Base-by-base conservation (phyloP, 1,284 basidiomycete genomes). In the Microbotryomycetes sp. region DNA sequence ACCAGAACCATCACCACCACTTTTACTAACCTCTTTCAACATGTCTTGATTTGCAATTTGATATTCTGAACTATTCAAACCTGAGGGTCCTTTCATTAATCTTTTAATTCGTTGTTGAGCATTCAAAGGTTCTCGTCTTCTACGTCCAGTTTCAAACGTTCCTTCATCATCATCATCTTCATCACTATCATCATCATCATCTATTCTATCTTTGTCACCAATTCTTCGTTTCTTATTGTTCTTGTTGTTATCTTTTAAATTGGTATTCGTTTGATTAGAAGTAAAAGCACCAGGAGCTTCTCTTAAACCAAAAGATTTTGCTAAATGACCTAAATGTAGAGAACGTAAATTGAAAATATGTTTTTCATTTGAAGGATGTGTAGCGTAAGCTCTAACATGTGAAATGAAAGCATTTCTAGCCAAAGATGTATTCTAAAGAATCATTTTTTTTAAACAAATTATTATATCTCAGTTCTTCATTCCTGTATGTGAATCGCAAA, bases 371-470 rank as follows among this genome's bases (percentile, higher is more conserved):
- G 88, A 83, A 0, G 94, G 93, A 77, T 99, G 96, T 0, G 96
- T 99, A 9, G 96, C 89, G 76, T 98, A 99, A 0, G 96, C 96
- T 59, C 96, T 83, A 77, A 97, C 86, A 75, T 94, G 92, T 0
- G 94, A 96, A 26, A 86, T 80, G 77, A 88, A 99, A 0, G 92
- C 96, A 71, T 83, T 87, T 42, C 90, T 84, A 3, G 96, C 93
- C 5, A 88, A 76, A 5, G 80, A 78, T 9, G 83, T 81, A 72
- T 93, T 86, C 90, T 94, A 70, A 15, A 23, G 19, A 15, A 29
- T 6, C 19, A 25, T n/a, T n/a, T n/a, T n/a, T n/a, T n/a, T n/a
- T n/a, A n/a, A 12, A 42, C 36, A 19, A 42, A 12, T 42, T 42
- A 56, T 9, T 28, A 15, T 56, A 31, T 15, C 9, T 19, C 2